Evolutionary conservation across 768 basidiomycete genomes (phyloP), one percentile per base, ranked within the genome.

Genomic region (Pisolithus tinctorius): DNA sequence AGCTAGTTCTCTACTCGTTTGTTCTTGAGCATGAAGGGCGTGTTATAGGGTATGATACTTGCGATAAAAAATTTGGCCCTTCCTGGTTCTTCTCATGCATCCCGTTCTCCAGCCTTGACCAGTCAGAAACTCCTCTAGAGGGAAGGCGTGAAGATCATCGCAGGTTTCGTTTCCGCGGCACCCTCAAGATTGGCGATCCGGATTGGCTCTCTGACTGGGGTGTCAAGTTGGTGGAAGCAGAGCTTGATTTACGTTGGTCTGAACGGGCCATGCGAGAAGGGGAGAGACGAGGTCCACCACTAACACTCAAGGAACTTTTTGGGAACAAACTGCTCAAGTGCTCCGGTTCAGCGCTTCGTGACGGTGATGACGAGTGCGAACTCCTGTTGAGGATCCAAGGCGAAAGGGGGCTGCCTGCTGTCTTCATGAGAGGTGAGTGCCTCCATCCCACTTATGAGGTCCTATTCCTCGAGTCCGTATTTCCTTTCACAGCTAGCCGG

Each of bases 201-300:
- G 55, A 63, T 1, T 82, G 81, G 74, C 74, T 86, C 20, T 77
- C 81, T 1, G 65, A 69, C 0, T 59, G 58, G 40, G 84, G 81
- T 1, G 51, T 58, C 34, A 57, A 64, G 37, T 64, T 57, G 47
- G 56, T 86, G 5, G 64, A 77, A 47, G 38, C 48, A 4, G 81
- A 82, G 47, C 58, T 85, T 10, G 67, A 69, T 17, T 53, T 69
- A 38, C 66, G 77, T 14, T 71, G 74, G 42, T 43, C 53, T 14
- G 64, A 67, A 41, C 63, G 64, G 4, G 55, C 64, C 39, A 11
- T 65, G 16, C 51, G 56, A 23, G 57, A 55, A 37, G 59, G 60
- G 13, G 45, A 43, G n/a, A 59, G 59, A 20, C 13, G 25, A n/a
- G 39, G n/a, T 7, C 66, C 60, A 34, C 57, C 44, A 6, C 36